phyloP scores from a whole-genome alignment of 2,329 filamentous ascomycete species.

The Verticillium dahliae region DNA sequence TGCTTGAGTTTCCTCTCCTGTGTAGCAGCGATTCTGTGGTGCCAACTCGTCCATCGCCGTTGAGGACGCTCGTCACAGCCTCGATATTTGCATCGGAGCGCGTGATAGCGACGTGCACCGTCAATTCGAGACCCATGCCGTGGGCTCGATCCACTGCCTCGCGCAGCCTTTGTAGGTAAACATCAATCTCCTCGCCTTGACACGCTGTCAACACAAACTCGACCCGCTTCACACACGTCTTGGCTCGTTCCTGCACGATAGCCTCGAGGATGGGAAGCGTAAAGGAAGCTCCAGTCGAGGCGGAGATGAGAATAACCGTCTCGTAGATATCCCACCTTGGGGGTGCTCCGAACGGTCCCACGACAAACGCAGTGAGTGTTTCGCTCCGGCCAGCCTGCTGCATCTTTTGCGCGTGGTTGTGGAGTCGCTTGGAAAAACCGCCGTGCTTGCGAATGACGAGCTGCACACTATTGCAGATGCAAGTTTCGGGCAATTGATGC shows the following conservation, averaged over 20 bases:
- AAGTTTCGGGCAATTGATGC: conserved; percentile 39
- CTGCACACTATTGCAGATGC: conserved; percentile 52
- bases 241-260: conserved; percentile 32
- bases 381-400: conserved; percentile 17
- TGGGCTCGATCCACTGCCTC: conserved; percentile 34
- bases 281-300: conserved; percentile 58
- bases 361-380: conserved; percentile 39
- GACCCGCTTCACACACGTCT: conserved; percentile 44
- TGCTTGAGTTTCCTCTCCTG: neutral
- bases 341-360: conserved; percentile 50
- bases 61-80: conserved; percentile 11
- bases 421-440: conserved; percentile 50
- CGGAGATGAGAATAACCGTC: conserved; percentile 52
- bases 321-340: conserved; percentile 53
- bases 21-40: neutral
- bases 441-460: conserved; percentile 48
- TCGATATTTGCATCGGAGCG: conserved; percentile 19
- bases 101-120: conserved; percentile 49
- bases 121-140: conserved; percentile 39
- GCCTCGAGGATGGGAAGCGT: conserved; percentile 53
- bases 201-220: conserved; percentile 47
- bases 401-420: conserved; percentile 18
- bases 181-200: conserved; percentile 46
- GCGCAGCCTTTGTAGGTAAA: conserved; percentile 45
- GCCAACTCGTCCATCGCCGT: conserved; percentile 6